phyloP scores from a whole-genome alignment of 2,329 filamentous ascomycete species.

The Curvularia spicifera region DNA sequence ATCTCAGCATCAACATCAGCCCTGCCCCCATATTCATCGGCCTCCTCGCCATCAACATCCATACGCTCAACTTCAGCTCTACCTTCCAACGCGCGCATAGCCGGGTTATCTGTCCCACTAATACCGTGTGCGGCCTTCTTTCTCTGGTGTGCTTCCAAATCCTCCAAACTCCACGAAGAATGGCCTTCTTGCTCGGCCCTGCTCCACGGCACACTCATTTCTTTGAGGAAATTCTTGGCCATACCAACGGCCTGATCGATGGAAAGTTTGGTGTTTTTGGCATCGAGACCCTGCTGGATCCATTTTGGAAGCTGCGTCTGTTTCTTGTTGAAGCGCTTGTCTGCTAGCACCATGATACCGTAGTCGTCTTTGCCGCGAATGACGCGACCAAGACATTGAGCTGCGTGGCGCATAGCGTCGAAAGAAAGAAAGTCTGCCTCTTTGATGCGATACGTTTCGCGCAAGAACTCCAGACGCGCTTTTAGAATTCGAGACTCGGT shows the following conservation, averaged over 20 bases:
- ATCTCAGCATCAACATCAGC: slow-evolving; percentile 47
- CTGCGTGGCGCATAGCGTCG: slow-evolving; percentile 98
- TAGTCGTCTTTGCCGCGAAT: slow-evolving; percentile 97
- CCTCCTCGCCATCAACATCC: slow-evolving; percentile 23
- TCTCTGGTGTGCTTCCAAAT: slow-evolving; percentile 78
- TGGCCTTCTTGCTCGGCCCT: slow-evolving; percentile 87
- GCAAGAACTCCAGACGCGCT: slow-evolving; percentile 91
- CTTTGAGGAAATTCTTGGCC: slow-evolving; percentile 85
- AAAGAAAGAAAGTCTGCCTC: slow-evolving; percentile 98
- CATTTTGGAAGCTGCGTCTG: slow-evolving; percentile 89
- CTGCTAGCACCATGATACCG: slow-evolving; percentile 98
- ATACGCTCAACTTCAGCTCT: slow-evolving; percentile 33
- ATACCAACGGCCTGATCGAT: slow-evolving; percentile 93
- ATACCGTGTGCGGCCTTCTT: slow-evolving; percentile 74
- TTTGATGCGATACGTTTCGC: slow-evolving; percentile 94
- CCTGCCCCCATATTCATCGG: slow-evolving; percentile 44
- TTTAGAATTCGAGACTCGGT: slow-evolving; percentile 97
- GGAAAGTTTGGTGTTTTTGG: slow-evolving; percentile 86
- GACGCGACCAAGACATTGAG: slow-evolving; percentile 93
- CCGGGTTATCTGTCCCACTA: slow-evolving; percentile 62
- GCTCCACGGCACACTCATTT: slow-evolving; percentile 90
- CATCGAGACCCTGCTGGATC: slow-evolving; percentile 88
- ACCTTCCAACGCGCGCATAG: slow-evolving; percentile 44
- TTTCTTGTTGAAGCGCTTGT: slow-evolving; percentile 93
- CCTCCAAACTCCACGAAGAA: slow-evolving; percentile 85